phyloP scores from a whole-genome alignment of 495 filamentous ascomycete species.

The Neurospora cerealis region DNA sequence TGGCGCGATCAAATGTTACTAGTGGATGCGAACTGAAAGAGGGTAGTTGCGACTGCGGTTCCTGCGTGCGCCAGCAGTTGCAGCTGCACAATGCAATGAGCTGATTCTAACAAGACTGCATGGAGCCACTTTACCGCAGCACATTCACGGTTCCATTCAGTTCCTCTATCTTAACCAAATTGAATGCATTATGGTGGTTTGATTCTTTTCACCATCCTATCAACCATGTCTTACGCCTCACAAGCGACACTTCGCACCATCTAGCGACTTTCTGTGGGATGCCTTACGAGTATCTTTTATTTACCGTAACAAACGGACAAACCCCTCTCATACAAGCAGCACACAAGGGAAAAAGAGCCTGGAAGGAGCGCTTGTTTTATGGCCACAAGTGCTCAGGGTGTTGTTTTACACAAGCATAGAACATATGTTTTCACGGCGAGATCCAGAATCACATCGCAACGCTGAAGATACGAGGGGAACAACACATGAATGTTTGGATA shows the following conservation, averaged over 20 bases:
- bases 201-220: background rate
- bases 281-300: background rate
- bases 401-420: background rate
- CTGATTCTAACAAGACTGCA: background rate
- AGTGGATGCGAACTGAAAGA: background rate
- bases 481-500: background rate
- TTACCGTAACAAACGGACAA: background rate
- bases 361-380: background rate
- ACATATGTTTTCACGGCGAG: background rate
- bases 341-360: background rate
- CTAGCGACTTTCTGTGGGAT: background rate
- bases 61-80: background rate
- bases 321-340: background rate
- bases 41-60: background rate
- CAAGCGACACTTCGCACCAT: background rate
- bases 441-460: background rate
- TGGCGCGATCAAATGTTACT: background rate
- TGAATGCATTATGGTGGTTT: background rate
- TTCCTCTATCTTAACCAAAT: background rate
- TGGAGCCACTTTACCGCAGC: background rate
- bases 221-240: background rate
- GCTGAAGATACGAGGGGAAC: background rate
- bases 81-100: background rate
- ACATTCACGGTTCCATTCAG: background rate
- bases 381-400: background rate